Evolutionary conservation across 1,284 basidiomycete genomes (phyloP).

Genomic region (Phaffia rhodozyma): DNA sequence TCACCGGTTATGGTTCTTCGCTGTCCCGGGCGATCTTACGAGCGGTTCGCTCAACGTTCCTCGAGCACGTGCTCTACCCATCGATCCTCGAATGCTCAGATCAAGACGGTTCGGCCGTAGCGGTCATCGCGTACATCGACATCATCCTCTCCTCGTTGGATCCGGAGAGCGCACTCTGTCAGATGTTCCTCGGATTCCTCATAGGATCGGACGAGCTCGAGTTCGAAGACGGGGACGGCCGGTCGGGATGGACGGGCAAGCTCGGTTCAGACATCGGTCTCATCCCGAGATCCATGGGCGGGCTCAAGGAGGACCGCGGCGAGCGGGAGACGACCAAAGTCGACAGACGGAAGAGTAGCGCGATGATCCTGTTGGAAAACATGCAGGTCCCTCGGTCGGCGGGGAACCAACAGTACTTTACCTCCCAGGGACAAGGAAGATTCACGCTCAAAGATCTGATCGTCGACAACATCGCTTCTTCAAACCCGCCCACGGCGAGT

Average conservation of each 20-base stretch:
- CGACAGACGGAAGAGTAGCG: conserved; percentile 61
- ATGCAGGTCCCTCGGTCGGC: conserved; percentile 62
- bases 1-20: conserved; percentile 1
- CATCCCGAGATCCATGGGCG: too few relatives aligned
- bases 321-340: too few relatives aligned
- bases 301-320: too few relatives aligned
- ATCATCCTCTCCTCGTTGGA: conserved; percentile 67
- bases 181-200: conserved; percentile 63
- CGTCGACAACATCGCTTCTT: conserved; percentile 60
- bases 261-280: conserved; percentile 36
- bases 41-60: conserved; percentile 1
- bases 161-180: conserved; percentile 48
- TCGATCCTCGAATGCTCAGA: conserved; percentile 89
- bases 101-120: conserved; percentile 81
- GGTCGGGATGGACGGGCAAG: neutral
- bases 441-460: conserved; percentile 84
- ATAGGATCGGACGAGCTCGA: conserved; percentile 62
- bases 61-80: conserved; percentile 87
- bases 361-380: conserved; percentile 61
- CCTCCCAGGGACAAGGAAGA: conserved; percentile 48
- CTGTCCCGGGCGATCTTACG: neutral
- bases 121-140: conserved; percentile 94
- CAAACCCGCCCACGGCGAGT: conserved; percentile 50
- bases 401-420: conserved; percentile 64
- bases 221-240: too few relatives aligned